Conservation (phyloP, 148 eudicot species). For the Rhododendron simsii region DNA sequence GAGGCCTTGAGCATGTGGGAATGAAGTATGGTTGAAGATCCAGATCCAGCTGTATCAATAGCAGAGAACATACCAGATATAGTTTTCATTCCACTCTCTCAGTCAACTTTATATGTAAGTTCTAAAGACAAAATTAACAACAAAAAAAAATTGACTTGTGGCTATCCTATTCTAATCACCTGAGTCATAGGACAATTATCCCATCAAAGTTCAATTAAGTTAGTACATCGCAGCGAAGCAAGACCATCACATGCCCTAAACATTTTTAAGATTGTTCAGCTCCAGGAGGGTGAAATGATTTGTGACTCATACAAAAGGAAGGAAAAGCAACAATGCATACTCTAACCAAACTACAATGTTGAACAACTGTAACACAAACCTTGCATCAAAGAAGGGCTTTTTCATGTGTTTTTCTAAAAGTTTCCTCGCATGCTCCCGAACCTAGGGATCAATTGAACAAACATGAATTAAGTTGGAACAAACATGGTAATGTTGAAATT, state of each 20-base stretch:
- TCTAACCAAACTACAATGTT: neutral
- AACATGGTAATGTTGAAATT: neutral
- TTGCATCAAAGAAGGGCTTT: constrained; percentile 84
- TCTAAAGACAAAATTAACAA: neutral
- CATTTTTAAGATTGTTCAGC: neutral
- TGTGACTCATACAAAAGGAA: neutral
- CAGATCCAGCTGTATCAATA: neutral
- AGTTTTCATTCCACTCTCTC: neutral
- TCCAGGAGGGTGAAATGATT: neutral
- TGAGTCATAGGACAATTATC: neutral
- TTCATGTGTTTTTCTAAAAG: constrained; percentile 81
- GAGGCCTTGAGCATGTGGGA: neutral
- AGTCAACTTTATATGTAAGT: neutral
- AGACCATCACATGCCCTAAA: neutral
- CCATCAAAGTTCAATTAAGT: neutral
- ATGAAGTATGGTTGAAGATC: neutral
- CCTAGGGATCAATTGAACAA: constrained; percentile 40
- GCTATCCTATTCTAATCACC: neutral
- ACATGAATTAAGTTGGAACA: neutral
- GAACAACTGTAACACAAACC: constrained; percentile 30
- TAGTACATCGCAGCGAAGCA: neutral
- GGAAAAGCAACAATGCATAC: neutral
- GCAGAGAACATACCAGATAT: neutral
- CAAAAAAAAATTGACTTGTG: neutral
- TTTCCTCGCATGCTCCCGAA: constrained; percentile 93